Percentiles rank a stretch among this genome's conserved stretches.
Conservation (phyloP, 306 rosid species). For the Hippophae rhamnoides region DNA sequence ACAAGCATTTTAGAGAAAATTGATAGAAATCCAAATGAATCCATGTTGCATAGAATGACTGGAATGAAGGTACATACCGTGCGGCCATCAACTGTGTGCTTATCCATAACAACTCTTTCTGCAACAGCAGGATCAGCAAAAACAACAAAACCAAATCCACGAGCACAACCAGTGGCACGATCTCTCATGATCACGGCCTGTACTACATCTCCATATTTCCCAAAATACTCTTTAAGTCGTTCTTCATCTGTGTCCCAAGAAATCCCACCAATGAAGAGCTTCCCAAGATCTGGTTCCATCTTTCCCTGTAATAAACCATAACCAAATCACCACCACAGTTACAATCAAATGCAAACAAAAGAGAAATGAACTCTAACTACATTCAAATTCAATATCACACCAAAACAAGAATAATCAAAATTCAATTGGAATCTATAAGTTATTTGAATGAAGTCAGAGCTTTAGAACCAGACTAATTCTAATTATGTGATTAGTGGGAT, state of each 20-base stretch:
- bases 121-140: constrained; percentile 86
- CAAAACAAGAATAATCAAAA: constrained; percentile 18
- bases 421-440: constrained; percentile 8
- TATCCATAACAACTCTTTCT: constrained; percentile 75
- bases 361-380: constrained; percentile 13
- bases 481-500: constrained; percentile 13
- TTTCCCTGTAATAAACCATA: constrained; percentile 32
- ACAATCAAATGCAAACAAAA: constrained; percentile 5
- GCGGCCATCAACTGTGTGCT: constrained; percentile 86
- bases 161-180: constrained; percentile 91
- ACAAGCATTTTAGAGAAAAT: constrained; percentile 3
- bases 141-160: constrained; percentile 83
- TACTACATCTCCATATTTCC: constrained; percentile 80
- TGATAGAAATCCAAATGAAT: constrained; percentile 12
- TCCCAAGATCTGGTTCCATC: constrained; percentile 96
- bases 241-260: constrained; percentile 97
- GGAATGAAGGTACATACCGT: constrained; percentile 47
- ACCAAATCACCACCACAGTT: constrained; percentile 20
- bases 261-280: constrained; percentile 99
- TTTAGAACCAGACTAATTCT: constrained; percentile 25
- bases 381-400: constrained; percentile 19
- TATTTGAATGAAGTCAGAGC: constrained; percentile 4
- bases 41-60: constrained; percentile 5
- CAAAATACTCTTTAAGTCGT: constrained; percentile 73
- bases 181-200: constrained; percentile 97